Conservation (phyloP, 192 early-diverging fungal genomes). For the Kickxella alabastrina region DNA sequence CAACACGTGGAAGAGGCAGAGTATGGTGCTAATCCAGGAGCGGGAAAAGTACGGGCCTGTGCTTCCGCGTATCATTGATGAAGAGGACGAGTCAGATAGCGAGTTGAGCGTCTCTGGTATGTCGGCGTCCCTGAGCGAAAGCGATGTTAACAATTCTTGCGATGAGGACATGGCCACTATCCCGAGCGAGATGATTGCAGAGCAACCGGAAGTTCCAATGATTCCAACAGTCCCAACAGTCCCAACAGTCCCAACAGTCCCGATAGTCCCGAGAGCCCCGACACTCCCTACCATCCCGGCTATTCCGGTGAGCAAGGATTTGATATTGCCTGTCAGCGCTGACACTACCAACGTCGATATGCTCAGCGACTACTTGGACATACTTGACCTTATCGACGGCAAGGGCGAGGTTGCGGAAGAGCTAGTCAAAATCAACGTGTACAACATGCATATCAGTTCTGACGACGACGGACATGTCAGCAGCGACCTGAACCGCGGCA, state of each 20-base stretch:
- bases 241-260: no score
- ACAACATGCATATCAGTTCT: not conserved
- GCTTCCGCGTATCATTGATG: constrained; percentile 27
- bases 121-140: not conserved
- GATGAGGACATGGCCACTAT: not conserved
- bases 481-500: constrained; percentile 42
- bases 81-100: constrained; percentile 9
- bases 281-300: no score
- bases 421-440: not conserved
- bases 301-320: no score
- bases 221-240: no score
- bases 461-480: constrained; percentile 45
- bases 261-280: no score
- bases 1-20: constrained; percentile 43
- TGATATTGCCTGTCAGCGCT: constrained; percentile 1
- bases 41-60: constrained; percentile 31
- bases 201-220: no score
- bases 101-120: constrained; percentile 6
- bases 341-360: constrained; percentile 5
- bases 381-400: constrained; percentile 37
- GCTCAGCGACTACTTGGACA: constrained; percentile 43
- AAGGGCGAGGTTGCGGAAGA: constrained; percentile 1
- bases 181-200: no score
- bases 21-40: constrained; percentile 31
- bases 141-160: not conserved